phyloP scores from a whole-genome alignment of 192 early-diverging fungal species.

The Diversispora epigaea region DNA sequence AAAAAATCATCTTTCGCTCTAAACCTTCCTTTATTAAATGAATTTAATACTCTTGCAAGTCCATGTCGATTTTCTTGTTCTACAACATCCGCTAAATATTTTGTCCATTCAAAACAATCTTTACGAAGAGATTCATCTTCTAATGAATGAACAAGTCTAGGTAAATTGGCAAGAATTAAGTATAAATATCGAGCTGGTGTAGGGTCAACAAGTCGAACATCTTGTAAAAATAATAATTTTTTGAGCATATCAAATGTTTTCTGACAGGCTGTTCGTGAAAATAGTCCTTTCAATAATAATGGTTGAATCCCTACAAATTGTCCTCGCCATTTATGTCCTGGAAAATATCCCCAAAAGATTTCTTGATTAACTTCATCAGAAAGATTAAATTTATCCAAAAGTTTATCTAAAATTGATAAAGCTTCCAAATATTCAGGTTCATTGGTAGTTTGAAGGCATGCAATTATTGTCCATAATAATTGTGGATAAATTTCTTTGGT shows the following conservation, averaged over 20 bases:
- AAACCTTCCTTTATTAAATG: constrained; percentile 66
- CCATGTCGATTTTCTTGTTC: constrained; percentile 50
- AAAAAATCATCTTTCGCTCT: constrained; percentile 72
- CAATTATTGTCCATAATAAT: constrained; percentile 79
- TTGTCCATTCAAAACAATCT: constrained; percentile 54
- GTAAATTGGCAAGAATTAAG: constrained; percentile 67
- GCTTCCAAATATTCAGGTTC: constrained; percentile 78
- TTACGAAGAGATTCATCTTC: constrained; percentile 55
- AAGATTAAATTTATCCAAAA: constrained; percentile 62
- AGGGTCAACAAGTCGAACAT: constrained; percentile 64
- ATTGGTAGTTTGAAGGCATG: constrained; percentile 68
- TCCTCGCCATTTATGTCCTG: constrained; percentile 68
- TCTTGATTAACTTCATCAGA: constrained; percentile 44
- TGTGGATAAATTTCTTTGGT: constrained; percentile 71
- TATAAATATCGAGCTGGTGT: constrained; percentile 57
- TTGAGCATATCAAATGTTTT: constrained; percentile 60
- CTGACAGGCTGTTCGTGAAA: constrained; percentile 55
- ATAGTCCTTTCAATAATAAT: constrained; percentile 69
- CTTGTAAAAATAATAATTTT: constrained; percentile 52
- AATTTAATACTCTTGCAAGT: constrained; percentile 54
- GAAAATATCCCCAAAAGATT: constrained; percentile 60
- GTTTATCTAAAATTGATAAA: constrained; percentile 61
- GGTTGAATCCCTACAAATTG: constrained; percentile 75
- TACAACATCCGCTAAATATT: constrained; percentile 47
- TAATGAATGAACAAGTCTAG: constrained; percentile 63